Conservation (phyloP, 73 alveolate genomes). For the Symbiodinium pilosum region DNA sequence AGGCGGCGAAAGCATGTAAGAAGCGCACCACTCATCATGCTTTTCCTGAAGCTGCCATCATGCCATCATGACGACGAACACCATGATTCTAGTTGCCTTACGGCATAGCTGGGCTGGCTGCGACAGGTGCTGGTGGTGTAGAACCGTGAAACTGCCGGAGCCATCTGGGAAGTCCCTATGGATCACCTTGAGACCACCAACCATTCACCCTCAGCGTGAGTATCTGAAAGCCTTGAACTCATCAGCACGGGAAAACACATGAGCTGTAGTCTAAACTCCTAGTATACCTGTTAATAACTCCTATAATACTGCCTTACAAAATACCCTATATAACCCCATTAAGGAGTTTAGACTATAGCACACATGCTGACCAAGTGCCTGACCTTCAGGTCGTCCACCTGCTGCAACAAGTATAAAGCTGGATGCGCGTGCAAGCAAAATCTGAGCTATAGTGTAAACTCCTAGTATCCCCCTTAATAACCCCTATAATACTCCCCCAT, state of each 20-base stretch:
- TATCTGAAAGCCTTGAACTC: not conserved
- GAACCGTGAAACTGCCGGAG: constrained; percentile 54
- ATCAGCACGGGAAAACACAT: not conserved
- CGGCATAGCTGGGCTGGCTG: not conserved
- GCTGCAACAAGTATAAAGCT: not conserved
- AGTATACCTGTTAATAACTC: no score
- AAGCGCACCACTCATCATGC: constrained; percentile 54
- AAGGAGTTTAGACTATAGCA: no score
- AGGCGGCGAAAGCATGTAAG: not conserved
- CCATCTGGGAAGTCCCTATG: constrained; percentile 78
- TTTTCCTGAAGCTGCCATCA: not conserved
- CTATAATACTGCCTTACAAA: no score
- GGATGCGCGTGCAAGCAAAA: no score
- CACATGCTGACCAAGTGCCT: not conserved
- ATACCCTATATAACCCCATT: no score
- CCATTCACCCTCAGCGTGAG: no score
- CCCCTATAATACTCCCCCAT: no score
- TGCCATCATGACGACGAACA: not conserved
- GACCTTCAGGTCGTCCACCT: not conserved
- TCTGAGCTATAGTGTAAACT: no score
- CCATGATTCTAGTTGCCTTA: not conserved
- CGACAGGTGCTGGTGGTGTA: constrained; percentile 55
- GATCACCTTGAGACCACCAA: constrained; percentile 40
- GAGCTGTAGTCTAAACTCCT: not conserved
- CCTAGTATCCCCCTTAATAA: no score